Evolutionary conservation across 163 green algal species (phyloP).

Genomic region (Trebouxia gelatinosa): DNA sequence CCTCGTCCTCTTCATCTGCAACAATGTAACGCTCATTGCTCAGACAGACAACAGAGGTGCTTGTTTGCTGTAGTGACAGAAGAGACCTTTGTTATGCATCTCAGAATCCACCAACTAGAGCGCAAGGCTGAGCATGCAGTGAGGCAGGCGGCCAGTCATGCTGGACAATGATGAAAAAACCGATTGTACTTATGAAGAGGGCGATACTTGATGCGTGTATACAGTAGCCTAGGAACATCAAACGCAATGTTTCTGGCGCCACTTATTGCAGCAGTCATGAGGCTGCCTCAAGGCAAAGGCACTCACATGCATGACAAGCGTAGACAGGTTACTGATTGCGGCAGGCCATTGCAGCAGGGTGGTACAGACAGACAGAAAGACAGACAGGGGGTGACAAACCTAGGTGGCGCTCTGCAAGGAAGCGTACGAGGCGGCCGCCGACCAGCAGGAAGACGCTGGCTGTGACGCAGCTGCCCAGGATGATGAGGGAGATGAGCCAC

Average conservation of each 20-base stretch:
- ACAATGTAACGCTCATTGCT: neutral
- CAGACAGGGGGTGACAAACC: no score
- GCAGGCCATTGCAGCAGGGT: neutral
- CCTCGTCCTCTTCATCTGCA: conserved; percentile 25
- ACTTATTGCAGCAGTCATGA: neutral
- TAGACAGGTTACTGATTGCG: neutral
- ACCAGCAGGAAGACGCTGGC: conserved; percentile 40
- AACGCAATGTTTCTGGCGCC: neutral
- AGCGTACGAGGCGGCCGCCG: conserved; percentile 26
- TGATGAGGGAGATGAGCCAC: conserved; percentile 56
- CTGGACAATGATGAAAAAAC: no score
- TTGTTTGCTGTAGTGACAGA: neutral
- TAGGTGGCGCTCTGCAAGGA: conserved; percentile 16
- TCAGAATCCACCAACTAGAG: neutral
- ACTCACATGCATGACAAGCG: neutral
- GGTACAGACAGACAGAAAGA: no score
- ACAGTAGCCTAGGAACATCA: neutral
- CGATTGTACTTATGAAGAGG: no score
- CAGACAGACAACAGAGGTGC: neutral
- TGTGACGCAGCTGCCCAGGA: conserved; percentile 42
- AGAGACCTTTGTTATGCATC: neutral
- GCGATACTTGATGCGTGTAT: no score
- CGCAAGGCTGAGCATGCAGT: no score
- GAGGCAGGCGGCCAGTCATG: no score
- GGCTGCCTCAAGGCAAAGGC: neutral